These are phyloP conservation scores for Erigeron canadensis DNA, from an alignment of 129 eudicot species.

Conservation along the genomic window DNA sequence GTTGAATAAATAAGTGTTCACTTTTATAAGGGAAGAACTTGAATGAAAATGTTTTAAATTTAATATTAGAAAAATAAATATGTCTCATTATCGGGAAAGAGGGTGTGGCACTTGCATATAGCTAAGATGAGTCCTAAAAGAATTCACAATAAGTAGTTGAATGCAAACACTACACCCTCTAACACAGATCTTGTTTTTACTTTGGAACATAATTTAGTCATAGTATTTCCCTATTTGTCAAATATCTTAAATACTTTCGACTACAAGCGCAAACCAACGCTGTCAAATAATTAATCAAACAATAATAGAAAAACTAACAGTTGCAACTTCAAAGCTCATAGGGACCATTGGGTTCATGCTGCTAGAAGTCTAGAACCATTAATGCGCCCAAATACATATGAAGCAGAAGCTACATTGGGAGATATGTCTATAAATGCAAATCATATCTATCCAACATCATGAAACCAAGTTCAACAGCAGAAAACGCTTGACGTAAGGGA, in stretches of 20 bases:
- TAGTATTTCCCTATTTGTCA: neutral
- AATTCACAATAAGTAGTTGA: neutral
- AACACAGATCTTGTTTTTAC: neutral
- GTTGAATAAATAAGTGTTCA: too few relatives aligned
- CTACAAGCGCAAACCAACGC: neutral
- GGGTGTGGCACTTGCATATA: neutral
- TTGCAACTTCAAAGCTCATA: neutral
- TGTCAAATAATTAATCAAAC: neutral
- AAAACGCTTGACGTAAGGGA: neutral
- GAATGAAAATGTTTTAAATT: neutral
- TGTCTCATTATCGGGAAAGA: neutral
- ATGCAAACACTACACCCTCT: neutral
- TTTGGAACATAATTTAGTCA: too few relatives aligned
- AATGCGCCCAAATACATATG: neutral
- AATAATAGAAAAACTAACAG: neutral
- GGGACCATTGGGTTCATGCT: neutral
- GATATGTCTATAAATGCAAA: conserved; percentile 4
- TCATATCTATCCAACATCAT: neutral
- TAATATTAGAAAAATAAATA: neutral
- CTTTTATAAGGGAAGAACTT: neutral
- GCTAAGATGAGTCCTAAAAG: neutral
- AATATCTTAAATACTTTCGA: neutral
- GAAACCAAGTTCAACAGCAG: neutral
- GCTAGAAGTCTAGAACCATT: neutral
- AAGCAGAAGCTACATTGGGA: neutral